Evolutionary conservation across 495 filamentous ascomycete genomes (phyloP).

Genomic region (Penicillium daleae): DNA sequence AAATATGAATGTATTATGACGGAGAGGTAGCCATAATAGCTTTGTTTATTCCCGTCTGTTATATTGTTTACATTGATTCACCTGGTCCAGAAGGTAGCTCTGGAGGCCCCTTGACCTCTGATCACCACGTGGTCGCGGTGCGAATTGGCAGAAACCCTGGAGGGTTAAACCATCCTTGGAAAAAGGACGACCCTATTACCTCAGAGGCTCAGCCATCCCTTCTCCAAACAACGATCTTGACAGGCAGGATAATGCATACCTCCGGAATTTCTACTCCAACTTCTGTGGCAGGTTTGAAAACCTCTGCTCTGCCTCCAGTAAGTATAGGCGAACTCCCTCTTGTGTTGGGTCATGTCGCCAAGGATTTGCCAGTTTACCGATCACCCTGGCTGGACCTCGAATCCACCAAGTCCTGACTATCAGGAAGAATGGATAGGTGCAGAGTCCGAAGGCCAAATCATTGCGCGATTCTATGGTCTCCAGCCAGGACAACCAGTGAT

Average conservation of each 20-base stretch:
- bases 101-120: too few relatives aligned
- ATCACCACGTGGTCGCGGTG: too few relatives aligned
- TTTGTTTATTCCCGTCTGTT: background rate
- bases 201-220: too few relatives aligned
- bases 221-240: background rate
- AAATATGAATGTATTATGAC: too few relatives aligned
- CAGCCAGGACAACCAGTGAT: slow-evolving; percentile 14
- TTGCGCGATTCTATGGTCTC: slow-evolving; percentile 14
- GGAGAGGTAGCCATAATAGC: too few relatives aligned
- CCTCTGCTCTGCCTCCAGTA: slow-evolving; percentile 5
- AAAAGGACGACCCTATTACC: too few relatives aligned
- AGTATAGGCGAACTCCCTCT: background rate
- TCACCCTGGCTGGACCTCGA: background rate
- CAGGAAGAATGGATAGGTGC: slow-evolving; percentile 7
- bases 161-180: too few relatives aligned
- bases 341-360: background rate
- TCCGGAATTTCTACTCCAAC: background rate
- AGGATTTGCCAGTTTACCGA: slow-evolving; percentile 1
- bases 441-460: slow-evolving; percentile 10
- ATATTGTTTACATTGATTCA: background rate
- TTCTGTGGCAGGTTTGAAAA: background rate
- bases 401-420: background rate
- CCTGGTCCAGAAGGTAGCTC: too few relatives aligned
- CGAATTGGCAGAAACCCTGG: too few relatives aligned
- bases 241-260: background rate